Percentiles rank a stretch among this genome's conserved stretches.
These are phyloP conservation scores for Clitopilus hobsonii DNA, from an alignment of 768 basidiomycete genomes.

Conservation along the genomic window DNA sequence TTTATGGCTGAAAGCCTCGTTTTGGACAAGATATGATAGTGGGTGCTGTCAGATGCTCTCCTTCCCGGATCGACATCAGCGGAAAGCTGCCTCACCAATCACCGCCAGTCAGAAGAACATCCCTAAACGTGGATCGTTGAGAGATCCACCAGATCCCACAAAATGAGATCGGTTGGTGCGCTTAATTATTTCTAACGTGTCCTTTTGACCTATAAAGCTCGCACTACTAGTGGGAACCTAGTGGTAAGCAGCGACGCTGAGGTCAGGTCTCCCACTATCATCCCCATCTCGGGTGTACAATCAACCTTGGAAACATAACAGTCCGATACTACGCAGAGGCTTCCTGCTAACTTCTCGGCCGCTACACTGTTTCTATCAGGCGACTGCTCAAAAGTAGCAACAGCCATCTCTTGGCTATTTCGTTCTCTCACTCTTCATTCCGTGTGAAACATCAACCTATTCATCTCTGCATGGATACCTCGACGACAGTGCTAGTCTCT, in stretches of 20 bases:
- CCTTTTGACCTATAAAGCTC: background rate
- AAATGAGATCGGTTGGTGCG: background rate
- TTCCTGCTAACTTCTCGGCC: too few relatives aligned
- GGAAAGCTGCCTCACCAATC: background rate
- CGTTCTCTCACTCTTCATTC: background rate
- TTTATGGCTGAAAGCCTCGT: background rate
- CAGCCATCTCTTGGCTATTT: background rate
- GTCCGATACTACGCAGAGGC: too few relatives aligned
- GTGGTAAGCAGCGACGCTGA: too few relatives aligned
- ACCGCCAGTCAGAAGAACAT: background rate
- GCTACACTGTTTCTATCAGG: too few relatives aligned
- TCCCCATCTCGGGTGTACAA: background rate
- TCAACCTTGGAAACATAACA: background rate
- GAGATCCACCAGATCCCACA: background rate
- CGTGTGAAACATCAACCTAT: background rate
- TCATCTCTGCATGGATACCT: background rate
- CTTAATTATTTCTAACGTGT: background rate
- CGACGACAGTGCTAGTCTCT: conserved; percentile 4
- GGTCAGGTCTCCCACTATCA: too few relatives aligned
- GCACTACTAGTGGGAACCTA: background rate
- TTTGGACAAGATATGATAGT: background rate
- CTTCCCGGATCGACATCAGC: background rate
- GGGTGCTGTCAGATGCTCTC: background rate
- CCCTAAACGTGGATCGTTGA: background rate
- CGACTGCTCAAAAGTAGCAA: background rate